Evolutionary conservation across 441 rosid genomes (phyloP), one percentile per base, ranked within the genome.

Genomic region (Omphalea diandra): DNA sequence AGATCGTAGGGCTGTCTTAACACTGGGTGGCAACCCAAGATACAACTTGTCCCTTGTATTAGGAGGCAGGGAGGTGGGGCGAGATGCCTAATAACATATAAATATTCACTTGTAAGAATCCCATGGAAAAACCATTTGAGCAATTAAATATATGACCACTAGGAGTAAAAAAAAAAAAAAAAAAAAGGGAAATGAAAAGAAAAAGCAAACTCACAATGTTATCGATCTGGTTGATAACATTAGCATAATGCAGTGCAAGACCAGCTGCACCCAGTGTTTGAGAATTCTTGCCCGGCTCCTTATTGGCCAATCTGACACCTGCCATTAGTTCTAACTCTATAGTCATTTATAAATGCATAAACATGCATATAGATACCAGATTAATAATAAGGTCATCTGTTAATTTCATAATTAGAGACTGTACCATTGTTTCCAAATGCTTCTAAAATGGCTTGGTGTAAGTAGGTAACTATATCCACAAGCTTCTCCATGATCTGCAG

Each of bases 161-260:
- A 43, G 72, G 73, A 12, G 43, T 33, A 33, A 40, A 15, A 14
- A 31, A 20, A 5, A 26, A 49, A 50, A 49, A 33, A n/a, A n/a
- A n/a, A n/a, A n/a, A n/a, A n/a, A n/a, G n/a, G n/a, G n/a, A n/a
- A n/a, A n/a, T n/a, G 40, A 33, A 35, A 50, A 20, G 43, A 7
- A 57, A 41, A 10, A 44, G 7, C 18, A 32, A 44, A 74, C 93
- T 87, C 79, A 95, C 99, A 65, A 90, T 86, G 80, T 72, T 95
- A 67, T 95, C 97, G 46, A 95, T 92, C 82, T 89, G 97, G 68
- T 86, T 88, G 72, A 95, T 86, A 55, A 95, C 46, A 76, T 90
- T 90, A 77, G 99, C 99, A 64, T 95, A 93, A 76, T 95, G 99
- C 78, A 93, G 77, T 36, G 99, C 88, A 68, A 95, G 98, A 74